These are phyloP conservation scores for Fragilariopsis cylindrus DNA, from an alignment of 108 stramenopile species.

Conservation along the genomic window DNA sequence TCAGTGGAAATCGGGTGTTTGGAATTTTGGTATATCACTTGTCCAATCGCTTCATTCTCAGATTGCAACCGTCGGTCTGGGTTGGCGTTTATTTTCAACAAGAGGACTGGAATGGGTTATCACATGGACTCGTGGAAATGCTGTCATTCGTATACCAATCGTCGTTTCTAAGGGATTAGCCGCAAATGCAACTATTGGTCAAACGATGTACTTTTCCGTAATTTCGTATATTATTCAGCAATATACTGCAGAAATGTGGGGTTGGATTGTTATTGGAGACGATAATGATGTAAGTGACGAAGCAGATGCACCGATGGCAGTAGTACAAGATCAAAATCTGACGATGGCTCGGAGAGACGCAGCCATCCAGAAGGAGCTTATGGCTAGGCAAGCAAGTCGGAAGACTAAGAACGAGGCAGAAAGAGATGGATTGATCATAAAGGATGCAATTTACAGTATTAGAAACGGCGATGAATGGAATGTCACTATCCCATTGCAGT, in stretches of 20 bases:
- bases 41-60: conserved; percentile 38
- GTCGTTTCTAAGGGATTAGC: conserved; percentile 15
- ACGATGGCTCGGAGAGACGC: conserved; percentile 48
- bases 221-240: conserved; percentile 42
- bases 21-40: conserved; percentile 34
- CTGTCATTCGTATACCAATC: conserved; percentile 42
- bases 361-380: conserved; percentile 50
- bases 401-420: conserved; percentile 49
- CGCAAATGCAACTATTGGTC: conserved; percentile 12
- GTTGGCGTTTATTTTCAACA: conserved; percentile 26
- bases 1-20: conserved; percentile 23
- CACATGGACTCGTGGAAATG: conserved; percentile 43
- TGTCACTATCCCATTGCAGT: conserved; percentile 71
- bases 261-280: conserved; percentile 19
- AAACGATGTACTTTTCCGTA: conserved; percentile 34
- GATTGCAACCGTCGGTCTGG: conserved; percentile 37
- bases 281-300: neutral
- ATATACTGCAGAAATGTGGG: conserved; percentile 34
- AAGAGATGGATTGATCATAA: conserved; percentile 66
- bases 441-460: conserved; percentile 49
- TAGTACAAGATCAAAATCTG: conserved; percentile 7
- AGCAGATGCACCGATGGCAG: conserved; percentile 19
- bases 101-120: conserved; percentile 46
- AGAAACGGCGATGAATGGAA: conserved; percentile 44
- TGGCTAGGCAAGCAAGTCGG: conserved; percentile 51